Conservation (phyloP, 768 basidiomycete genomes). For the Lyophyllum decastes region DNA sequence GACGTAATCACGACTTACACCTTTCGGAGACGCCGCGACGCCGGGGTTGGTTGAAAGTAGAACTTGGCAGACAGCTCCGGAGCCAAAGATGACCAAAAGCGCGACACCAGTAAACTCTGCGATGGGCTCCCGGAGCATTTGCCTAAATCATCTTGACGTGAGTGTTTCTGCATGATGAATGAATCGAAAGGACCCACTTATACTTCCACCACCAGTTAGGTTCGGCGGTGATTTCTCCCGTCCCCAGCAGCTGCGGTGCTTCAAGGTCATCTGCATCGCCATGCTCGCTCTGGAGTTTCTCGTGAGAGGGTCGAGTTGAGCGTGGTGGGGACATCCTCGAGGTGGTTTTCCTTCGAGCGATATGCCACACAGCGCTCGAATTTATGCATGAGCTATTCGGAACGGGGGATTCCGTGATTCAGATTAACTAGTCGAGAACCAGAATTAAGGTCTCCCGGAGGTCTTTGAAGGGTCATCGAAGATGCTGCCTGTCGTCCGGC, state of each 20-base stretch:
- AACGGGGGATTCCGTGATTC: not conserved
- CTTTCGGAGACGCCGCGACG: conserved; percentile 44
- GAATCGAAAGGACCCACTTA: conserved; percentile 17
- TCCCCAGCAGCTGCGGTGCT: not conserved
- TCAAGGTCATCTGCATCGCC: not conserved
- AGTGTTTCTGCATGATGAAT: not conserved
- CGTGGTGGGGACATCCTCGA: not conserved
- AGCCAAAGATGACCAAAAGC: conserved; percentile 54
- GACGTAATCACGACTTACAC: conserved; percentile 35
- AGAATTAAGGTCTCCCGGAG: not conserved
- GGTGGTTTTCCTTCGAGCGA: not conserved
- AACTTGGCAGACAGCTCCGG: conserved; percentile 49
- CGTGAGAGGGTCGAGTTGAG: not conserved
- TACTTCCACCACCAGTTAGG: conserved; percentile 30
- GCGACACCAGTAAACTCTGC: conserved; percentile 58
- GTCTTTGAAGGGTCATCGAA: not conserved
- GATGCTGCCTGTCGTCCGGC: not conserved
- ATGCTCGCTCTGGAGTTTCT: not conserved
- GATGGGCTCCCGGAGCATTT: conserved; percentile 36
- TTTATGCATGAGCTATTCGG: conserved; percentile 1
- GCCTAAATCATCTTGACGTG: conserved; percentile 15
- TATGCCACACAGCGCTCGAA: not conserved
- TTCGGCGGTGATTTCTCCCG: not conserved
- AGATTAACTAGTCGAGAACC: not conserved
- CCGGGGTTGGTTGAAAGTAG: conserved; percentile 39